Percentiles rank a stretch among this genome's conserved stretches.
Conservation (phyloP, 306 rosid species). For the Lathyrus tuberosus region DNA sequence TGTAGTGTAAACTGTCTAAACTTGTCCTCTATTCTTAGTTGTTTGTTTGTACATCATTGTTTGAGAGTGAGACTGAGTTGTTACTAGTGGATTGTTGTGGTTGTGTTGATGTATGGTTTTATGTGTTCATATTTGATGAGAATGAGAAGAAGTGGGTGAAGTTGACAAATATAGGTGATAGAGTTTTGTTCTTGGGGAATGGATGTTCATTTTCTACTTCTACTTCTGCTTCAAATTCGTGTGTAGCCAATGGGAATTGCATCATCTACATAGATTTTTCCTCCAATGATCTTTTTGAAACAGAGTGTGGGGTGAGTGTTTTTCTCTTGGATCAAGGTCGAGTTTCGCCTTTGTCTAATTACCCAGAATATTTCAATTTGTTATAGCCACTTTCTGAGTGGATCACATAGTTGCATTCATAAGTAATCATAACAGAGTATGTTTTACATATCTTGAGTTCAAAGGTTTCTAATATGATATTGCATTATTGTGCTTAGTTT, state of each 20-base stretch:
- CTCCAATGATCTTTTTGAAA: neutral
- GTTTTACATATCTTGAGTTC: too few relatives aligned
- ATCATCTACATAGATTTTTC: constrained; percentile 58
- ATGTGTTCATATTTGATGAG: constrained; percentile 52
- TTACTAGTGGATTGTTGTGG: constrained; percentile 69
- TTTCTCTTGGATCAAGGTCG: constrained; percentile 52
- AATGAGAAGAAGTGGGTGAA: constrained; percentile 60
- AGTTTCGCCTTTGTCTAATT: constrained; percentile 49
- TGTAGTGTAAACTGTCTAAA: too few relatives aligned
- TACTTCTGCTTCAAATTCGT: constrained; percentile 48
- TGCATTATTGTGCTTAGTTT: too few relatives aligned
- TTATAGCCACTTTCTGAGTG: constrained; percentile 59
- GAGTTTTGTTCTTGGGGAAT: constrained; percentile 70
- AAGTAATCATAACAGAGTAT: too few relatives aligned
- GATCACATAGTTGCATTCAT: neutral
- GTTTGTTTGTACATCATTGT: constrained; percentile 48
- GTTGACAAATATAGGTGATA: constrained; percentile 56
- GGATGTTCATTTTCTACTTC: constrained; percentile 66
- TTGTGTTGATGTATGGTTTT: constrained; percentile 39
- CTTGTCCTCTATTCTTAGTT: too few relatives aligned
- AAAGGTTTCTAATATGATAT: too few relatives aligned
- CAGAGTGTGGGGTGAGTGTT: constrained; percentile 54
- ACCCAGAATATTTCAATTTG: constrained; percentile 50
- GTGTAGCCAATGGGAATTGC: constrained; percentile 57
- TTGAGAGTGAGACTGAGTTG: constrained; percentile 60